Evolutionary conservation across 352 stramenopile species (phyloP).

Genomic region (Blastocystis hominis): DNA sequence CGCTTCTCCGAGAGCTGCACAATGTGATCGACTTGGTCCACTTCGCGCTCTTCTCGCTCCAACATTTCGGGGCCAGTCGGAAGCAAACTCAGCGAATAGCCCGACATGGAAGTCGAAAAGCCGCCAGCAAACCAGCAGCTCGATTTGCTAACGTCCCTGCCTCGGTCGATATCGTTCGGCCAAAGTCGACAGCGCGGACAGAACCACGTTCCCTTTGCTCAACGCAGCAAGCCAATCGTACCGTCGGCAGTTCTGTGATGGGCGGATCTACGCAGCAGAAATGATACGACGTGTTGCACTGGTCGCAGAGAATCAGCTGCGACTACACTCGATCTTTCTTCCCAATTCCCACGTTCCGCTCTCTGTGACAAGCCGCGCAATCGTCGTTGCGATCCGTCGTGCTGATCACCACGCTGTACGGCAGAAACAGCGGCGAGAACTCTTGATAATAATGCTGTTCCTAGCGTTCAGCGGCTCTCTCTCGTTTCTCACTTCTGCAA

Average conservation of each 20-base stretch:
- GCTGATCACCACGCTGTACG: neutral
- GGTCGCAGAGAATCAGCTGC: neutral
- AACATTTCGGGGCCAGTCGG: neutral
- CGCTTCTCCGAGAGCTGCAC: slow-evolving; percentile 3
- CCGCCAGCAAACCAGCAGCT: slow-evolving; percentile 22
- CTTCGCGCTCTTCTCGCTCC: neutral
- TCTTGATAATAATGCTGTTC: slow-evolving; percentile 53
- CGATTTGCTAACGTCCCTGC: neutral
- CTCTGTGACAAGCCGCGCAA: slow-evolving; percentile 2
- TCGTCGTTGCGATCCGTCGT: neutral
- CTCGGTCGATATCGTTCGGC: slow-evolving; percentile 15
- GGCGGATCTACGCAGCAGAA: neutral
- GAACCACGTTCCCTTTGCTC: slow-evolving; percentile 7
- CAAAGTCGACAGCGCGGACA: neutral
- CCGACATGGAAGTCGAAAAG: neutral
- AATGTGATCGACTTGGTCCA: slow-evolving; percentile 7
- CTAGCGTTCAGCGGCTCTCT: neutral
- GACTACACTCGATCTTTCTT: neutral
- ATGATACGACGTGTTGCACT: slow-evolving; percentile 15
- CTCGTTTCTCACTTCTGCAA: neutral
- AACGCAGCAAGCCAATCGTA: neutral
- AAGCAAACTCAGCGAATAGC: slow-evolving; percentile 6
- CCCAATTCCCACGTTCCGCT: neutral
- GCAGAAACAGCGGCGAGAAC: slow-evolving; percentile 4
- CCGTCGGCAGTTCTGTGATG: neutral